These are phyloP conservation scores for Yamadazyma paraphyllophila DNA, from an alignment of 805 yeast genomes.

Conservation along the genomic window DNA sequence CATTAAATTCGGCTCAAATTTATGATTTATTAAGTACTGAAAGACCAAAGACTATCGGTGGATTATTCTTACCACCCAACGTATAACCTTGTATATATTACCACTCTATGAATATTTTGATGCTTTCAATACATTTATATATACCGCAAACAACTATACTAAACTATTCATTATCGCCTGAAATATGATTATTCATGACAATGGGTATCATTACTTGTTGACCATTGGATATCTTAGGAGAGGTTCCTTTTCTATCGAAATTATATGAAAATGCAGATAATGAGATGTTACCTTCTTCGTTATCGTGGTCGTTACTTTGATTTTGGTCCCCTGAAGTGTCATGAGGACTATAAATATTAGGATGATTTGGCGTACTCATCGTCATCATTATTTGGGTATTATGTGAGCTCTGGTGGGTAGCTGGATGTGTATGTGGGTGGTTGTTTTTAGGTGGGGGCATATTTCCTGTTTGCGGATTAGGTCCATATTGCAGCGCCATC, in stretches of 20 bases:
- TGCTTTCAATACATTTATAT: conserved; percentile 2
- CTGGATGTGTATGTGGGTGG: not conserved
- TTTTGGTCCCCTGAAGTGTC: conserved; percentile 7
- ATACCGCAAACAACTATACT: not conserved
- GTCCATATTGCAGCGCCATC: conserved; percentile 11
- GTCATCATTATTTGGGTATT: conserved; percentile 22
- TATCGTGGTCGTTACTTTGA: conserved; percentile 5
- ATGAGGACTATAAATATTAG: conserved; percentile 23
- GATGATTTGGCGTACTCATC: conserved; percentile 46
- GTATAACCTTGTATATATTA: conserved; percentile 24
- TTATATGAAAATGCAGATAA: conserved; percentile 15
- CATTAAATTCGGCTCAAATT: conserved; percentile 60
- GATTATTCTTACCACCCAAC: conserved; percentile 68
- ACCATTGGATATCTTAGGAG: conserved; percentile 3
- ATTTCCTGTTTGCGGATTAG: conserved; percentile 17
- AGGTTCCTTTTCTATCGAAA: conserved; percentile 3
- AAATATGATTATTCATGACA: conserved; percentile 6
- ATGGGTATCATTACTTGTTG: conserved; percentile 6
- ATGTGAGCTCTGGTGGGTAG: conserved; percentile 1
- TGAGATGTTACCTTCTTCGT: conserved; percentile 12
- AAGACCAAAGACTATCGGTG: conserved; percentile 72
- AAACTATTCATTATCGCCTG: conserved; percentile 4
- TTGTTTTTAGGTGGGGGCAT: conserved; percentile 30
- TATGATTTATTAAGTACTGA: conserved; percentile 79
- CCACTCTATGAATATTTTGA: not conserved